Percentiles rank a stretch among this genome's conserved stretches.
These are phyloP conservation scores for Cladophialophora chaetospira DNA, from an alignment of 2,329 filamentous ascomycete species.

Conservation along the genomic window DNA sequence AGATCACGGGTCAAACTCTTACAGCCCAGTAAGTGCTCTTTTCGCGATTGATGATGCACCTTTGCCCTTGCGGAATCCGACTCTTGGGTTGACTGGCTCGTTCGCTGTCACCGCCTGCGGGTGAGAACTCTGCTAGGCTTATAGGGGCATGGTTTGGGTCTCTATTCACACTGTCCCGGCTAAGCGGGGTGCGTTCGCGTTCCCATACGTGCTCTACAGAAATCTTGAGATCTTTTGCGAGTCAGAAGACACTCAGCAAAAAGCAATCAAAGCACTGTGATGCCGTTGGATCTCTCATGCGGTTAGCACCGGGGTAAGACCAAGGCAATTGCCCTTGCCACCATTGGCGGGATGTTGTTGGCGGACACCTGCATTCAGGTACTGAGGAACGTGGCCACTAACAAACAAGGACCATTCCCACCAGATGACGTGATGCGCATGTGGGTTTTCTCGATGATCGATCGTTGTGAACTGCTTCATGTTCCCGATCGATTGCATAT, in stretches of 20 bases:
- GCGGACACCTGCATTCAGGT: no score
- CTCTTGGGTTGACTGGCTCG: not conserved
- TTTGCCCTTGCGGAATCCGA: not conserved
- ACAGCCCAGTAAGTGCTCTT: no score
- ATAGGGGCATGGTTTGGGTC: slow-evolving; percentile 5
- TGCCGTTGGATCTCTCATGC: slow-evolving; percentile 4
- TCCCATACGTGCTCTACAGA: not conserved
- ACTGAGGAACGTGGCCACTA: not conserved
- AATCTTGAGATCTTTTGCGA: not conserved
- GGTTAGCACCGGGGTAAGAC: slow-evolving; percentile 4
- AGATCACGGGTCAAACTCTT: slow-evolving; percentile 2
- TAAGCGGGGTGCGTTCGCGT: not conserved
- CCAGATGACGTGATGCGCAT: not conserved
- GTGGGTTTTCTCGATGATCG: not conserved
- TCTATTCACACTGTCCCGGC: not conserved
- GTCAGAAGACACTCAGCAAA: slow-evolving; percentile 12
- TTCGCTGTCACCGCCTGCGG: slow-evolving; percentile 12
- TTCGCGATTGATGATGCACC: not conserved
- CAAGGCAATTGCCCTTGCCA: not conserved
- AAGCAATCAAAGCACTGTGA: slow-evolving; percentile 3
- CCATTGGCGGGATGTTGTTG: not conserved
- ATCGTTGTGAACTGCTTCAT: not conserved
- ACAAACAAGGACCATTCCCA: not conserved
- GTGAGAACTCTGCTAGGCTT: slow-evolving; percentile 11
- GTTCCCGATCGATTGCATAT: not conserved